Base-by-base conservation (phyloP, 176 grass and related monocot genomes). In the Guadua angustifolia region DNA sequence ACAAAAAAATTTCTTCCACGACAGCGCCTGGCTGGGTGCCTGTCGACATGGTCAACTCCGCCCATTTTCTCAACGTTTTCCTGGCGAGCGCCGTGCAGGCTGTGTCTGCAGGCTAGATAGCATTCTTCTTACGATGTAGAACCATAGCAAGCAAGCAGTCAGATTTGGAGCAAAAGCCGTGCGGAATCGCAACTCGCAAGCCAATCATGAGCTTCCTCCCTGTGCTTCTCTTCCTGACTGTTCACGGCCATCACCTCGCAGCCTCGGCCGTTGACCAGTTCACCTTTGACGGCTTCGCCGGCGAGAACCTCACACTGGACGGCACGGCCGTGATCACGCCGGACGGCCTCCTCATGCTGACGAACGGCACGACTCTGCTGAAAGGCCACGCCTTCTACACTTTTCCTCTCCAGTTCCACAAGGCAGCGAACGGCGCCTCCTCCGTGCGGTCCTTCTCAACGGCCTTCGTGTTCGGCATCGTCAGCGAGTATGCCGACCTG, bases 301-400 rank as follows among this genome's bases (percentile, higher is more conserved):
- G 40, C 40, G 40, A 1, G 40, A 42, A 42, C 40, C 40, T 42
- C 40, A 42, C 40, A 42, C 40, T 42, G 40, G 40, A 42, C 40
- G 40, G 40, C 40, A 42, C 40, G 40, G 7, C 40, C 40, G 40
- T 6, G 40, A 42, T 42, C 40, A 42, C 40, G 40, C 40, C 40
- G 40, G 40, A 42, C 40, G 7, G 40, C 40, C 40, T 42, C 40
- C 40, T 42, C 40, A 42, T 42, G 40, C 40, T 42, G 40, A 42
- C 40, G 40, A 42, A 58, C 82, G 86, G 83, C 81, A 85, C 78
- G 29, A 88, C 69, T 33, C 86, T 29, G 47, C 59, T 78, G 66
- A 91, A 87, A 67, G 90, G 90, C 33, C 90, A 91, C 64, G 86
- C 86, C 29, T 92, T 92, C 82, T 85, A 85, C 72, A 66, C 82